Base-by-base conservation (phyloP, 202 grass and related monocot genomes). In the Elaeis oleifera region DNA sequence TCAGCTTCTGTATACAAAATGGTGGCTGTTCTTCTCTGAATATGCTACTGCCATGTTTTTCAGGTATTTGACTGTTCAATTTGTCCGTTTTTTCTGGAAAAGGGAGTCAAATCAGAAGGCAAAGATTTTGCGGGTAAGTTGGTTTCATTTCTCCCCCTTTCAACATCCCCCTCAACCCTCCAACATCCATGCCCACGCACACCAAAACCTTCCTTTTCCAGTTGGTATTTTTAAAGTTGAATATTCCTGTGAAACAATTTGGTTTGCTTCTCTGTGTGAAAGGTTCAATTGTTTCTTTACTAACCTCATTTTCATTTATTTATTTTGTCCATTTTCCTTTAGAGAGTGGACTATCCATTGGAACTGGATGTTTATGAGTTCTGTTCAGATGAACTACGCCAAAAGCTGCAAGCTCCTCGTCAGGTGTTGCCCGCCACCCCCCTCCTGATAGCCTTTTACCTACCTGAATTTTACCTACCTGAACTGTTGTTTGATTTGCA, bases 271-370 rank as follows among this genome's bases (percentile, higher is more conserved):
- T 18, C 31, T 39, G 2, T 13, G 36, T 44, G 36, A 44, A 13
- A 44, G 2, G 7, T 49, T 48, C 7, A 22, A 13, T 11, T 18
- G 36, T 22, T 65, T 31, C 65, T 36, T 58, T 23, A 51, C 18
- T 54, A 55, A 49, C 25, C 32, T 26, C 28, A 56, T 36, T 20
- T 70, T 60, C 21, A 28, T 6, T 66, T 49, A 50, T 60, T 56
- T 81, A 18, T 56, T 79, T n/a, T 14, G 36, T 44, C 13, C 74
- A 44, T 63, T 60, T 54, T 49, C 51, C 74, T 13, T 44, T 44
- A 99, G 95, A 99, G 94, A 99, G 95, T 99, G 64, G 85, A 85
- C 76, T 99, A 94, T 64, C 95, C 95, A 36, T 72, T 99, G 78
- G 88, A 99, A 78, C 77, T 99, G 22, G 95, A 99, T 87, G 95